Conservation (phyloP, 1,284 basidiomycete genomes). For the Sanghuangporus baumii region DNA sequence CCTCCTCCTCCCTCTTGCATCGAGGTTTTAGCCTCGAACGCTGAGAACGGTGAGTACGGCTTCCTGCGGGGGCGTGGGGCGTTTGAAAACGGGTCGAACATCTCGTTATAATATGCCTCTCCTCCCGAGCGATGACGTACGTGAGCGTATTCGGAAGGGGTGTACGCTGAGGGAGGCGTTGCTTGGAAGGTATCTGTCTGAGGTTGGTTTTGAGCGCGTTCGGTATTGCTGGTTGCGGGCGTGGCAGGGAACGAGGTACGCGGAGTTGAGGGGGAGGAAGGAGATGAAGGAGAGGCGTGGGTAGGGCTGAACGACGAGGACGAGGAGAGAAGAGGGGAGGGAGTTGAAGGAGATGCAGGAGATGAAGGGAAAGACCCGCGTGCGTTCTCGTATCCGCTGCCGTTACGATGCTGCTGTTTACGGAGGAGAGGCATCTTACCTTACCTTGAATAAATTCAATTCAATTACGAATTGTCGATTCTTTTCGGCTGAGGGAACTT, state of each 20-base stretch:
- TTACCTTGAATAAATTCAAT: neutral
- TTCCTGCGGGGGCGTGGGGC: constrained; percentile 3
- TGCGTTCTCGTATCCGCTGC: neutral
- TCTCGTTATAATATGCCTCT: neutral
- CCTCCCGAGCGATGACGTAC: neutral
- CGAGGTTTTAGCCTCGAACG: neutral
- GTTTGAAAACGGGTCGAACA: constrained; percentile 8
- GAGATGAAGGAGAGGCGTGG: neutral
- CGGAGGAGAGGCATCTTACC: neutral
- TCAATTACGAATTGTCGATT: neutral
- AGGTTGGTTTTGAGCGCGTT: neutral
- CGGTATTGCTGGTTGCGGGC: neutral
- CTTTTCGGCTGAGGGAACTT: neutral
- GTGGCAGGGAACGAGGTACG: neutral
- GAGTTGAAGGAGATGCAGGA: neutral
- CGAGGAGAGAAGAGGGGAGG: neutral
- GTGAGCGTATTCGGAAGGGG: neutral
- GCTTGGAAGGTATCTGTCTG: neutral
- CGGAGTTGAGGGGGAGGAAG: neutral
- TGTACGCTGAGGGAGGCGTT: neutral
- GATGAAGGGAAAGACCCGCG: neutral
- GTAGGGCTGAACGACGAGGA: neutral
- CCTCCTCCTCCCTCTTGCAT: too few species aligned
- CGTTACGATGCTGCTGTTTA: neutral
- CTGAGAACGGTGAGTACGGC: neutral